Base-by-base conservation (phyloP, 352 stramenopile species). In the Globisporangium lucens region DNA sequence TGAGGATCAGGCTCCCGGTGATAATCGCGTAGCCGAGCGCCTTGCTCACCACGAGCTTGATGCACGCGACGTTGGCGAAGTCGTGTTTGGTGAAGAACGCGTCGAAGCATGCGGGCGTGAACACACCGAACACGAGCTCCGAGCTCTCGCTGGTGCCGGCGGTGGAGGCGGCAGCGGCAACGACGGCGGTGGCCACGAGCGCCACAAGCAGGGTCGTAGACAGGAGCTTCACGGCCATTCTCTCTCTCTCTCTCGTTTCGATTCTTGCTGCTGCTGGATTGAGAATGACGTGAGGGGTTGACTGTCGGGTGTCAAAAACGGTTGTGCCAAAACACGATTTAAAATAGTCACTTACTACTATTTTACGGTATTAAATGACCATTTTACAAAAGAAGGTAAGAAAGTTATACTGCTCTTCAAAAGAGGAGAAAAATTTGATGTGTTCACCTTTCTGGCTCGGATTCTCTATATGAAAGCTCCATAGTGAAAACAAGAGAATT, bases 21-120 rank as follows among this genome's bases (percentile, higher is more conserved):
- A 97, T 94, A 77, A 97, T 97, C 47, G 84, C 85, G 71, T 95
- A 97, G 49, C 89, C 89, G 53, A 97, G 77, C 12, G 71, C 72
- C 73, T 95, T 97, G 79, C 82, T 93, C 43, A 95, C 72, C 9
- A 93, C 75, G 13, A 88, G 79, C 73, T 97, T 95, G 72, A 95
- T 72, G 70, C 89, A 97, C 51, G 69, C 79, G 10, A 92, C 74
- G 72, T 97, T 91, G 56, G 76, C 70, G 33, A 97, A 94, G 78
- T 95, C 83, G 64, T 93, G 85, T 8, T 93, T 66, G 29, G 75
- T 89, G 65, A 87, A 84, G 72, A 95, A 94, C 17, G 83, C 82
- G 62, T 93, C 80, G 60, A 91, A 94, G 72, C 89, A 97, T 49
- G 81, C 60, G 20, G 86, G 81, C 47, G 85, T 90, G 65, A 94